Evolutionary conservation across 768 basidiomycete species (phyloP).

Genomic region (Termitomyces sp.): DNA sequence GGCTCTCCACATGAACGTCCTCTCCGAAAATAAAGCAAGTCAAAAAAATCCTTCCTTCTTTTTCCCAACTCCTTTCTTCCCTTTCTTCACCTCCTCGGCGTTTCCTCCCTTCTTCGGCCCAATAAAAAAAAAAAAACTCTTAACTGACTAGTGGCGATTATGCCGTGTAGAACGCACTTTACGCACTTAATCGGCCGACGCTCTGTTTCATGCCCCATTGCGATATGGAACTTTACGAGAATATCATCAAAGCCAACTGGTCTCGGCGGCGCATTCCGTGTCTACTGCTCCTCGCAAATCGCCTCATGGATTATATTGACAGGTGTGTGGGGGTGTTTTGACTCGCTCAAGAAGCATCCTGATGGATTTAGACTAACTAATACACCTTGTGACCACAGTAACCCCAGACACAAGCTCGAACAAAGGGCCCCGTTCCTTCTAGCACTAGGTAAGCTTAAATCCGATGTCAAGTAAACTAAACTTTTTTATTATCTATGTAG

Average conservation of each 20-base stretch:
- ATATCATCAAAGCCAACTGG: slow-evolving; percentile 60
- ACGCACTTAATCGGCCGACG: slow-evolving; percentile 38
- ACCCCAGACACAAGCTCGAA: slow-evolving; percentile 44
- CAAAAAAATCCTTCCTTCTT: background rate
- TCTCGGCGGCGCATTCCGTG: slow-evolving; percentile 34
- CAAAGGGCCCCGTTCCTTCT: slow-evolving; percentile 46
- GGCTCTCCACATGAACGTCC: slow-evolving; percentile 31
- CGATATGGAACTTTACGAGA: slow-evolving; percentile 66
- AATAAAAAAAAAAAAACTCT: too few species aligned
- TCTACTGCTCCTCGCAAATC: slow-evolving; percentile 61
- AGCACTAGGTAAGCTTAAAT: slow-evolving; percentile 34
- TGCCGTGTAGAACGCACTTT: slow-evolving; percentile 24
- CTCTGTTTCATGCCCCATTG: slow-evolving; percentile 80
- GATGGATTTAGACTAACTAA: too few species aligned
- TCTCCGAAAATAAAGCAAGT: slow-evolving; percentile 47
- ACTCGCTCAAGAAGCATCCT: background rate
- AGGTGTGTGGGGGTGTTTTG: slow-evolving; percentile 35
- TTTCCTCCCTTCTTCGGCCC: background rate
- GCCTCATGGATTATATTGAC: slow-evolving; percentile 59
- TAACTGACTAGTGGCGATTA: too few species aligned
- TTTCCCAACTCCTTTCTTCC: background rate
- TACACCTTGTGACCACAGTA: slow-evolving; percentile 25
- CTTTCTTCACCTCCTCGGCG: too few species aligned
- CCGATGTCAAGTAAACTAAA: background rate
- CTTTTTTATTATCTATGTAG: slow-evolving; percentile 23